These are phyloP conservation scores for Powellomyces hirtus DNA, from an alignment of 192 early-diverging fungal genomes.

Conservation along the genomic window DNA sequence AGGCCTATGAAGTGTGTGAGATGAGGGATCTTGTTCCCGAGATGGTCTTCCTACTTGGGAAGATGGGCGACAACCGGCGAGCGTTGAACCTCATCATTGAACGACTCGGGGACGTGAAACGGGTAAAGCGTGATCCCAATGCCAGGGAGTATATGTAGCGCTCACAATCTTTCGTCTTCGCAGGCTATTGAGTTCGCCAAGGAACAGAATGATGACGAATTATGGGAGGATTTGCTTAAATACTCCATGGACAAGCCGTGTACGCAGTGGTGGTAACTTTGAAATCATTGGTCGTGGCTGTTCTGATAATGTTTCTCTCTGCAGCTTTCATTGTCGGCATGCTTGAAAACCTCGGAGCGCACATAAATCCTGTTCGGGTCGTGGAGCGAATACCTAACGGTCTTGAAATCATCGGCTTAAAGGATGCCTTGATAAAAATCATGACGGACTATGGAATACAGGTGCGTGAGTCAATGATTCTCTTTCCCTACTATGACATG, in stretches of 20 bases:
- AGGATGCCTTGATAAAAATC: constrained; percentile 79
- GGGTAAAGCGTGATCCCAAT: too few species aligned
- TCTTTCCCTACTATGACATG: too few species aligned
- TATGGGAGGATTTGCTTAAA: constrained; percentile 93
- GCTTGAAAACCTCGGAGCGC: constrained; percentile 83
- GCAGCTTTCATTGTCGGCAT: constrained; percentile 87
- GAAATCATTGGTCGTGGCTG: neutral
- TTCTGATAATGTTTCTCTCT: too few species aligned
- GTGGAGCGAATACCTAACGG: constrained; percentile 78
- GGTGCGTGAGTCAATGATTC: constrained; percentile 43
- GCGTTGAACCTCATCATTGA: constrained; percentile 94
- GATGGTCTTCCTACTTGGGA: constrained; percentile 95
- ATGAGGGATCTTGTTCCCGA: constrained; percentile 86
- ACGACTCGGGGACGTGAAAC: constrained; percentile 81
- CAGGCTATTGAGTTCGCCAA: constrained; percentile 97
- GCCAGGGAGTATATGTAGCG: neutral
- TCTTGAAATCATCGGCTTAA: constrained; percentile 78
- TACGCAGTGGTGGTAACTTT: too few species aligned
- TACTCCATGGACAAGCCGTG: constrained; percentile 95
- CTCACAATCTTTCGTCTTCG: too few species aligned
- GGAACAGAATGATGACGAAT: constrained; percentile 91
- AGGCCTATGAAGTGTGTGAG: constrained; percentile 82
- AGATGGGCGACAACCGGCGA: constrained; percentile 94
- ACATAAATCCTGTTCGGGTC: constrained; percentile 80
- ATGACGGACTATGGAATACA: constrained; percentile 90